Conservation (phyloP, 495 filamentous ascomycete species). For the Tetracladium marchalianum region DNA sequence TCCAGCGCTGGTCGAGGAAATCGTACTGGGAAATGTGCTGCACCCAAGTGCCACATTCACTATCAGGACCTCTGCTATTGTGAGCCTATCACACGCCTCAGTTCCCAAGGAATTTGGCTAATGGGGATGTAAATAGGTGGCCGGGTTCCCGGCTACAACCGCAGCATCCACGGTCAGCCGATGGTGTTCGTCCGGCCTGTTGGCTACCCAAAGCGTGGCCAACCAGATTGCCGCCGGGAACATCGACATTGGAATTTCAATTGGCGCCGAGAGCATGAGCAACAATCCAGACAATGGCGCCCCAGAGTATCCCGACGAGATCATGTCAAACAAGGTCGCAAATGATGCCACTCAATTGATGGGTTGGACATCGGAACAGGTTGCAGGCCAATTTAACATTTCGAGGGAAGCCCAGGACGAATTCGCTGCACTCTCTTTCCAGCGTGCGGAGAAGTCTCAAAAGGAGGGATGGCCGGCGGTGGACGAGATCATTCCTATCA, state of each 20-base stretch:
- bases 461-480: conserved; percentile 80
- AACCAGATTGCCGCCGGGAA: conserved; percentile 71
- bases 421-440: conserved; percentile 79
- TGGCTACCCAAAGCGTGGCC: conserved; percentile 89
- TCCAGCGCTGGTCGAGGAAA: conserved; percentile 78
- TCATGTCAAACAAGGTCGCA: conserved; percentile 65
- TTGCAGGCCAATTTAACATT: conserved; percentile 84
- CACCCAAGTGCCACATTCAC: conserved; percentile 72
- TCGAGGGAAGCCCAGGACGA: conserved; percentile 69
- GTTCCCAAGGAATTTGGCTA: no score
- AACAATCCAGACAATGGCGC: conserved; percentile 47
- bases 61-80: conserved; percentile 75
- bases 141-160: conserved; percentile 88
- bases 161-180: conserved; percentile 76
- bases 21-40: conserved; percentile 83
- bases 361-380: conserved; percentile 97
- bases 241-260: conserved; percentile 80
- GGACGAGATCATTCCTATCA: conserved; percentile 89
- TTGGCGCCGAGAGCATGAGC: conserved; percentile 86
- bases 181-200: conserved; percentile 94
- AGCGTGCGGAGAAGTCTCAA: conserved; percentile 79
- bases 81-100: no score
- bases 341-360: conserved; percentile 86
- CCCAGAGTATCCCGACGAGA: conserved; percentile 54
- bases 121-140: no score